Evolutionary conservation across 352 stramenopile species (phyloP), one percentile per base, ranked within the genome.

Genomic region (Phytophthora pini): DNA sequence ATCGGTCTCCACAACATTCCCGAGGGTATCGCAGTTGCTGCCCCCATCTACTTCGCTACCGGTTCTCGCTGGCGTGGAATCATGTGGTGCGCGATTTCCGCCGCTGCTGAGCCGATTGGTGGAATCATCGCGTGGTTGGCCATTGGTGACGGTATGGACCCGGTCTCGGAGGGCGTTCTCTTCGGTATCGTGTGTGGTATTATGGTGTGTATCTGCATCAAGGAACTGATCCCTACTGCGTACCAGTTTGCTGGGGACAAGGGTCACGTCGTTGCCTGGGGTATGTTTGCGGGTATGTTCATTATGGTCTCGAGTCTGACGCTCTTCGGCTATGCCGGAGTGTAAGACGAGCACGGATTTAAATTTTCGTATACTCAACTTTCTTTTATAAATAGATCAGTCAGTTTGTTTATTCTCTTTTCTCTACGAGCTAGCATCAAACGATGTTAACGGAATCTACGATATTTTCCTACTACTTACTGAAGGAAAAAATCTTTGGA

Each of bases 41-140:
- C 98, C n/a, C 95, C 96, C 1, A 97, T 99, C 36, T 99, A 98
- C 78, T 99, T 98, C 65, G 93, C 95, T 9, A 99, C 96, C 4
- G 93, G 93, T 5, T 97, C 89, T 38, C 83, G 92, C 7, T 92
- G 81, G 70, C 96, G 96, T 44, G 96, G 92, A 7, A 98, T 99
- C 63, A 76, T 94, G 52, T 98, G 92, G 90, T 96, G 90, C 26
- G 69, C 88, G 5, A 73, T 98, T 40, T 96, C 88, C 8, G 95
- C 94, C 10, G 27, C 86, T 15, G 91, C 92, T 27, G 95, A 98
- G 74, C 86, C 89, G 1, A 32, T 98, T 20, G 96, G 89, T 0
- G 95, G 91, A 8, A 8, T 95, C 3, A 62, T 98, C 22, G 95
- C 92, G 34, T 98, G 86, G 82, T 39, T 90, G 1, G 65, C 96